phyloP scores from a whole-genome alignment of 2,329 filamentous ascomycete genomes.

The Hymenoscyphus salicellus region DNA sequence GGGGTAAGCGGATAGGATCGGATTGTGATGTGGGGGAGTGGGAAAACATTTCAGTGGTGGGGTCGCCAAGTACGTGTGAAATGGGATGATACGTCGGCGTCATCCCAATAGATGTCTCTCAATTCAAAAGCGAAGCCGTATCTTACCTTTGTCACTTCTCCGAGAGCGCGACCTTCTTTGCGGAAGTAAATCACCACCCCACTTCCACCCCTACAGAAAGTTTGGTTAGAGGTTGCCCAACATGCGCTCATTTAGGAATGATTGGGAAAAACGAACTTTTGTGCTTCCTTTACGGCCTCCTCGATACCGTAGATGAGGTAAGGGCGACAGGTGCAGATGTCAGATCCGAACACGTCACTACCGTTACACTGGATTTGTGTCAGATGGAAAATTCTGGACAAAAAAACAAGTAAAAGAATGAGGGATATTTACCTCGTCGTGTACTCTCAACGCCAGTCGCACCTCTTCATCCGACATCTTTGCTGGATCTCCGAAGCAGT shows the following conservation, averaged over 20 bases:
- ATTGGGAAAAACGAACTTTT: conserved; percentile 49
- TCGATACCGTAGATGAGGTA: conserved; percentile 97
- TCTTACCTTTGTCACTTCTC: conserved; percentile 63
- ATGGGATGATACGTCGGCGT: conserved; percentile 16
- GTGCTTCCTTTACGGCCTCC: conserved; percentile 94
- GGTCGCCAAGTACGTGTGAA: conserved; percentile 18
- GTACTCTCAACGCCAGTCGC: conserved; percentile 78
- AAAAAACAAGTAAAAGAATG: conserved; percentile 3
- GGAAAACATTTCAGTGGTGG: conserved; percentile 44
- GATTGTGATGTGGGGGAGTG: conserved; percentile 54
- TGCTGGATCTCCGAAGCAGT: conserved; percentile 92
- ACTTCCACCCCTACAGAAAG: conserved; percentile 60
- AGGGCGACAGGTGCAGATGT: conserved; percentile 94
- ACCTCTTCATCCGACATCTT: conserved; percentile 88
- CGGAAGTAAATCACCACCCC: conserved; percentile 98
- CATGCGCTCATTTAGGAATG: conserved; percentile 3
- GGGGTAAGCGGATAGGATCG: conserved; percentile 19
- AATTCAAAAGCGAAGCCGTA: conserved; percentile 60
- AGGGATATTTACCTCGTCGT: conserved; percentile 50
- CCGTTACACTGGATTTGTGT: conserved; percentile 69
- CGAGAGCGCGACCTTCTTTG: conserved; percentile 91
- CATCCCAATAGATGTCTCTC: conserved; percentile 60
- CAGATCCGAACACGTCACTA: conserved; percentile 94
- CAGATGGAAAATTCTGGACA: conserved; percentile 20
- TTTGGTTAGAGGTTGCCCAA: conserved; percentile 9